Evolutionary conservation across 176 grass and related monocot genomes (phyloP), one percentile per base, ranked within the genome.

Genomic region (Phoenix roebelenii): DNA sequence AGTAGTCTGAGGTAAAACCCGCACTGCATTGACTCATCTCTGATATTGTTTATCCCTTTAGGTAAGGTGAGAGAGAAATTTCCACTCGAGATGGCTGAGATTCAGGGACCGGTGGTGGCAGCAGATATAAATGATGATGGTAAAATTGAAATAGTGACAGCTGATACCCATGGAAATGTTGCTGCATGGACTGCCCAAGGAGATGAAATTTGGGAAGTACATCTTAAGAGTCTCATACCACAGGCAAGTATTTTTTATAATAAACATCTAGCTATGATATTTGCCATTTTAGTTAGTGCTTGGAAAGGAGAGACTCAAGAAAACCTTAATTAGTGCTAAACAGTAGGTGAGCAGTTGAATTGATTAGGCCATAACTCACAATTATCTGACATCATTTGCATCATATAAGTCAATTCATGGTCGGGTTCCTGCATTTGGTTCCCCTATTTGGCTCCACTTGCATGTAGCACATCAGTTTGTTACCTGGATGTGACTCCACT

Each of bases 111-210:
- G 71, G 81, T 88, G 35, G 72, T 97, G 59, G 92, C 87, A 4
- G 87, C 87, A 22, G 87, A 97, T 80, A 85, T 91, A 66, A 91
- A 97, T 22, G 92, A 97, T 87, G 92, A 91, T 80, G 92, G 92
- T 7, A 91, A 97, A 82, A 73, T 97, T 2, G 87, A 88, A 76
- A 91, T 97, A 80, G 76, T 91, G 52, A 97, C 93, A 53, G 72
- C 78, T 25, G 84, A 97, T 71, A 79, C 77, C 62, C 93, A 97
- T 72, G 93, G 93, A 68, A 97, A 91, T 63, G 81, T 97, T 71
- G 87, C 87, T 69, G 93, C 83, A 60, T 97, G 93, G 93, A 97
- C 81, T 77, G 65, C 87, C 61, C 81, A 83, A 56, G 93, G 93
- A 66, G 73, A 91, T 57, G 91, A 96, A 87, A 90, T 90, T 49